Evolutionary conservation across 306 rosid species (phyloP), one percentile per base, ranked within the genome.

Genomic region (Prunus mume): DNA sequence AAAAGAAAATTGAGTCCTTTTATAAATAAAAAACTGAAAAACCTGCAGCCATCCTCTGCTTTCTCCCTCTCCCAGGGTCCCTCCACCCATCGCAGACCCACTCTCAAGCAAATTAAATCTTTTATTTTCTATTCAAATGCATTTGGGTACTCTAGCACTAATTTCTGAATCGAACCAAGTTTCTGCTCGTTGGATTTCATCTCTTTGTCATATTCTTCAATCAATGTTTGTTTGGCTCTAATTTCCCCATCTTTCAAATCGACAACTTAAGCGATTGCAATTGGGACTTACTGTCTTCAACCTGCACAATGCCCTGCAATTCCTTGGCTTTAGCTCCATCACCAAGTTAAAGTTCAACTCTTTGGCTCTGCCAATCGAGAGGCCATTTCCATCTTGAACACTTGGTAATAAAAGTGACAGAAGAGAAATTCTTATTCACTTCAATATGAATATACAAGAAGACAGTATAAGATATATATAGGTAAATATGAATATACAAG

Each of bases 241-340:
- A 60, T 60, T 32, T 61, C 38, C 66, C 7, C 22, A 13, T 62
- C 41, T 28, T 13, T 12, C 41, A 61, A 27, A 28, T 30, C n/a
- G 62, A 13, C 6, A 24, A 47, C 28, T 58, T 13, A 12, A 70
- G 22, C 2, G 38, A 43, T 8, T 13, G 15, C 60, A 77, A 55
- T 5, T 65, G 54, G 0, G 9, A 38, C 27, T 30, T 1, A 75
- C 61, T 46, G 27, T 34, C 4, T 65, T 65, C 79, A 18, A 64
- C 20, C 61, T 34, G 56, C 28, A 68, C 65, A n/a, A 68, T 75
- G 19, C 34, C 82, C 38, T 25, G 47, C 52, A 80, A 76, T 34
- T 30, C 54, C 57, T 47, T 65, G 30, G 18, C 81, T 51, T n/a
- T 69, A 7, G 15, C 32, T 60, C 12, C 38, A 51, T 28, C 34